Evolutionary conservation across 257 asterid genomes (phyloP), one percentile per base, ranked within the genome.

Genomic region (Paraleonurus japonicus): DNA sequence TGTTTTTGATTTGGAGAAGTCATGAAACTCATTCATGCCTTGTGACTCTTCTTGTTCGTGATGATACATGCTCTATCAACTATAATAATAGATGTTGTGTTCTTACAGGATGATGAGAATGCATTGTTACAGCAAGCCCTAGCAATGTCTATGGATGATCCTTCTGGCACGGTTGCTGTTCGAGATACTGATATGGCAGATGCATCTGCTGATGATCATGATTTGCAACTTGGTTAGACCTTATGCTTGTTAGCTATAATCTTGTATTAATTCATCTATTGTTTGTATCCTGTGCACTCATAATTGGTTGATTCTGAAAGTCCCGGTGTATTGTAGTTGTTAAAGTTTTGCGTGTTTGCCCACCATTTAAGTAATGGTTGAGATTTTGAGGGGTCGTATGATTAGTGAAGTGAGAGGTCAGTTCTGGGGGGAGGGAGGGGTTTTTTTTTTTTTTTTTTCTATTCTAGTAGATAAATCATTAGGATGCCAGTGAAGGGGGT

Each of bases 141-240:
- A 72, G 98, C 98, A 22, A 95, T 95, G 98, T 95, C 99, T 27
- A 92, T 95, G 98, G 96, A 92, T 77, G 97, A 89, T 67, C 64
- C 96, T 65, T 78, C 98, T 24, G 78, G 96, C 54, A 84, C 81
- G 57, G 84, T 73, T 69, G 84, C 87, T 79, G 84, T 83, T 71
- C 87, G 87, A 74, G 99, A 95, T 73, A 86, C 89, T 57, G 96
- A 95, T 78, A 95, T 95, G 98, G 75, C 98, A 33, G 99, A 95
- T 83, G 96, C 93, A 59, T 90, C 96, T 74, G 82, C 94, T 26
- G 99, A 95, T 26, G 99, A 95, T 84, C 97, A 92, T 66, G 99
- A 95, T 81, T 78, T 95, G 78, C 94, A 88, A 77, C 96, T 87
- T 60, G 98, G 99, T 95, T 74, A 63, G 86, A 71, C 53, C 71